Evolutionary conservation across 2,329 filamentous ascomycete genomes (phyloP), one percentile per base, ranked within the genome.

Genomic region (Ambrosiella cleistominuta): DNA sequence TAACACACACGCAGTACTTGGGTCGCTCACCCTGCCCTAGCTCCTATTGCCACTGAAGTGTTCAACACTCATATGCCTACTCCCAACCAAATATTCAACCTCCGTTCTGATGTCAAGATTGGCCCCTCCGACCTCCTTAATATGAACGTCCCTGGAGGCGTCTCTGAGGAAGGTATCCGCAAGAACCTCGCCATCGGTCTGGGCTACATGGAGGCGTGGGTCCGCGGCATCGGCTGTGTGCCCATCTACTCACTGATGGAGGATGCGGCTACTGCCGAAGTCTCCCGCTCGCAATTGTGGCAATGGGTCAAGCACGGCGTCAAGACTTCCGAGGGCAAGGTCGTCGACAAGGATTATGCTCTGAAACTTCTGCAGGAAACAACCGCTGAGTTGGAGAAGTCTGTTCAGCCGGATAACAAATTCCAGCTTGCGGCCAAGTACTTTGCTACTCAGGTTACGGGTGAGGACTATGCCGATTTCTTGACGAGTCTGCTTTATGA

Each of bases 41-140:
- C 93, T 3, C 65, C 77, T 60, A 95, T 97, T 66, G 91, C 93
- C 19, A 82, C 82, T 45, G 91, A 96, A 53, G 79, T 97, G 66
- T 98, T 98, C 80, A 95, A 97, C 80, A 84, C 90, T 75, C 75
- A 97, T 77, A 98, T 98, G 93, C 93, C 93, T 8, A 95, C 91
- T 2, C 90, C 93, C 53, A 98, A 98, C 76, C 93, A 98, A 74
- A 82, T 95, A 66, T 93, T 91, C 70, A 75, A 88, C 62, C 87
- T 90, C 63, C 84, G 90, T 62, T 89, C 96, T 71, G 91, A 97
- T 53, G 89, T 96, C 61, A 74, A 80, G 67, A 83, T 98, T 66
- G 83, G 83, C 52, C 83, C 82, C 66, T 94, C 93, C 66, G 93
- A 97, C 68, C 79, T 98, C 57, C 80, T 97, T 61, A 97, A 97